Percentiles rank a stretch among this genome's conserved stretches.
Evolutionary conservation across 2,329 filamentous ascomycete genomes (phyloP).

Genomic region (Xylariaceae sp.): DNA sequence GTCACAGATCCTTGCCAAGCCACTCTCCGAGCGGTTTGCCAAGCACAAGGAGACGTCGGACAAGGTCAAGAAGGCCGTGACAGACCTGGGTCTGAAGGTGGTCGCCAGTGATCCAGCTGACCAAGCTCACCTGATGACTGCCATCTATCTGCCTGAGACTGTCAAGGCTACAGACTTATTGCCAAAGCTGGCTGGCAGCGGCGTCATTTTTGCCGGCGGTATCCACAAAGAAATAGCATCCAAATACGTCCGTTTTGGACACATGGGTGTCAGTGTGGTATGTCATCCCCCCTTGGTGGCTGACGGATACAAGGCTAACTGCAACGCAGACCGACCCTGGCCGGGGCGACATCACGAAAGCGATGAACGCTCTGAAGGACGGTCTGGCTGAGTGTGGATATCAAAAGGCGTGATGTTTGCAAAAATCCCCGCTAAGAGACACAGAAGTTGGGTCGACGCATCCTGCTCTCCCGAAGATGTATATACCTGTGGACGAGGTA

Average conservation of each 20-base stretch:
- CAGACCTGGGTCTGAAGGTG: slow-evolving; percentile 77
- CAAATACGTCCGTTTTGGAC: slow-evolving; percentile 91
- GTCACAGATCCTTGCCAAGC: slow-evolving; percentile 73
- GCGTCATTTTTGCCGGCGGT: slow-evolving; percentile 89
- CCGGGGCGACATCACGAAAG: slow-evolving; percentile 75
- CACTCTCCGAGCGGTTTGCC: slow-evolving; percentile 75
- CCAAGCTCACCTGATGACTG: slow-evolving; percentile 96
- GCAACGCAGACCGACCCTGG: slow-evolving; percentile 58
- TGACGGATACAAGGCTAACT: background rate
- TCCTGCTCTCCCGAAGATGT: too few relatives aligned
- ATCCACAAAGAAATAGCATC: slow-evolving; percentile 92
- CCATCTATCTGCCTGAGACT: slow-evolving; percentile 85
- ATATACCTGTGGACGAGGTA: too few relatives aligned
- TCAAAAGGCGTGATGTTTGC: slow-evolving; percentile 36
- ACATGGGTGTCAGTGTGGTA: slow-evolving; percentile 91
- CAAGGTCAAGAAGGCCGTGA: slow-evolving; percentile 76
- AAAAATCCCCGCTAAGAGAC: too few relatives aligned
- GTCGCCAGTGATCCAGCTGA: slow-evolving; percentile 78
- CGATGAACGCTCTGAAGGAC: slow-evolving; percentile 68
- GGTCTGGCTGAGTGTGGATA: slow-evolving; percentile 68
- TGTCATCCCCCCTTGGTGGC: slow-evolving; percentile 25
- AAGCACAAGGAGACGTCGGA: slow-evolving; percentile 72
- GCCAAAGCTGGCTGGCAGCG: slow-evolving; percentile 75
- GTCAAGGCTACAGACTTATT: slow-evolving; percentile 76
- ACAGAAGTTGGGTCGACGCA: too few relatives aligned